These are phyloP conservation scores for Silene uniflora DNA, from an alignment of 148 eudicot genomes.

Conservation along the genomic window DNA sequence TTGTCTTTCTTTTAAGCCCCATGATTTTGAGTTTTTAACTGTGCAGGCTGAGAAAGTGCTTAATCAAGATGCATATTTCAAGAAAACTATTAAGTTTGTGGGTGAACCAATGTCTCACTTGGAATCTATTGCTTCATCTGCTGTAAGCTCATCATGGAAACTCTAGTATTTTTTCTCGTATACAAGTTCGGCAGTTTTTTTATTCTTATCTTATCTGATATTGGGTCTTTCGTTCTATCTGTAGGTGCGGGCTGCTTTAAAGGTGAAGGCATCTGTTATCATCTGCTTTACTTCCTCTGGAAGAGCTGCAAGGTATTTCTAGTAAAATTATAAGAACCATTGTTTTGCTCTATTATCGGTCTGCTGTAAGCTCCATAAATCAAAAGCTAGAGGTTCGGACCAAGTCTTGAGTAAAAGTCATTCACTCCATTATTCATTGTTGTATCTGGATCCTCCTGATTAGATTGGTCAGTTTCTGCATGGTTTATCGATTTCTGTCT, in stretches of 20 bases:
- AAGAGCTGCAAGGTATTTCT: conserved; percentile 80
- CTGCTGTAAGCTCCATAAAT: not conserved
- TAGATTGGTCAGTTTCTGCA: too few species aligned
- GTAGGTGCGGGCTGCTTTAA: conserved; percentile 87
- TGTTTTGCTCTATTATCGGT: not conserved
- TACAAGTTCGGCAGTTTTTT: not conserved
- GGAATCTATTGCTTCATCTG: conserved; percentile 45
- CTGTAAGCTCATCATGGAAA: conserved; percentile 26
- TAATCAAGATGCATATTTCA: conserved; percentile 44
- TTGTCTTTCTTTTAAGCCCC: not conserved
- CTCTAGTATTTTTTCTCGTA: not conserved
- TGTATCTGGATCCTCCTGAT: too few species aligned
- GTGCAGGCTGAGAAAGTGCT: conserved; percentile 43
- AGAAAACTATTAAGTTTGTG: conserved; percentile 40
- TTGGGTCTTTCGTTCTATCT: not conserved
- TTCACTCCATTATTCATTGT: too few species aligned
- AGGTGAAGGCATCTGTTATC: conserved; percentile 95
- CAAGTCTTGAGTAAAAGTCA: too few species aligned
- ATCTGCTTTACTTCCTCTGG: conserved; percentile 97
- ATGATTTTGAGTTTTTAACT: not conserved
- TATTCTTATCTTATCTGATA: not conserved
- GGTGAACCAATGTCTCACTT: conserved; percentile 46
- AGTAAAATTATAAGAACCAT: not conserved
- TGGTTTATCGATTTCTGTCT: too few species aligned
- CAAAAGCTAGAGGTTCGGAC: too few species aligned